Evolutionary conservation across 2,329 filamentous ascomycete species (phyloP).

Genomic region (Botrytis deweyae): DNA sequence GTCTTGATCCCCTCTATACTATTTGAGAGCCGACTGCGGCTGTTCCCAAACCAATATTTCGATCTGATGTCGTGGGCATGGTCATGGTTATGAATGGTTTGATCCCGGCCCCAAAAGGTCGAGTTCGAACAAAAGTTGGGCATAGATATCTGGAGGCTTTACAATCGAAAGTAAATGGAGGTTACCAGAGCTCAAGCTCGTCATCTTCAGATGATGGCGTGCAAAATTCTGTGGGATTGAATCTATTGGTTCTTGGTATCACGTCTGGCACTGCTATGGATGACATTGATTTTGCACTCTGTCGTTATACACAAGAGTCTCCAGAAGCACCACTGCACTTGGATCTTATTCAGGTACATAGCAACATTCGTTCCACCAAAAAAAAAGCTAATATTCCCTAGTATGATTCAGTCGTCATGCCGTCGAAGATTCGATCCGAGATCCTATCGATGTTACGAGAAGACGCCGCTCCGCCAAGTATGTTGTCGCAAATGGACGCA

Average conservation of each 20-base stretch:
- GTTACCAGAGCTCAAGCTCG: constrained; percentile 30
- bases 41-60: constrained; percentile 16
- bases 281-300: constrained; percentile 40
- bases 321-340: constrained; percentile 36
- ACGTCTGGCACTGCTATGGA: constrained; percentile 39
- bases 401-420: constrained; percentile 40
- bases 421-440: constrained; percentile 38
- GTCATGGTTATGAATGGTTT: constrained; percentile 29
- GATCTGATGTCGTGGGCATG: constrained; percentile 23
- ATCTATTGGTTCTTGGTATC: constrained; percentile 37
- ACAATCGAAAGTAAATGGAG: constrained; percentile 35
- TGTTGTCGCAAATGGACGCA: constrained; percentile 40
- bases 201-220: constrained; percentile 29
- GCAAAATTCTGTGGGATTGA: constrained; percentile 31
- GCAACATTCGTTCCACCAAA: not conserved
- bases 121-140: constrained; percentile 36
- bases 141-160: constrained; percentile 39
- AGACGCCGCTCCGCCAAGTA: constrained; percentile 38
- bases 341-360: constrained; percentile 37
- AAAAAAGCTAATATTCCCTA: constrained; percentile 23
- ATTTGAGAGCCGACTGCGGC: constrained; percentile 14
- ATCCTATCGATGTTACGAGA: constrained; percentile 39
- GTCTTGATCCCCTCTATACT: not conserved
- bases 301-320: constrained; percentile 38
- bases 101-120: constrained; percentile 34